Base-by-base conservation (phyloP, 208 protist species). In the Vickermania ingenoplastis region DNA sequence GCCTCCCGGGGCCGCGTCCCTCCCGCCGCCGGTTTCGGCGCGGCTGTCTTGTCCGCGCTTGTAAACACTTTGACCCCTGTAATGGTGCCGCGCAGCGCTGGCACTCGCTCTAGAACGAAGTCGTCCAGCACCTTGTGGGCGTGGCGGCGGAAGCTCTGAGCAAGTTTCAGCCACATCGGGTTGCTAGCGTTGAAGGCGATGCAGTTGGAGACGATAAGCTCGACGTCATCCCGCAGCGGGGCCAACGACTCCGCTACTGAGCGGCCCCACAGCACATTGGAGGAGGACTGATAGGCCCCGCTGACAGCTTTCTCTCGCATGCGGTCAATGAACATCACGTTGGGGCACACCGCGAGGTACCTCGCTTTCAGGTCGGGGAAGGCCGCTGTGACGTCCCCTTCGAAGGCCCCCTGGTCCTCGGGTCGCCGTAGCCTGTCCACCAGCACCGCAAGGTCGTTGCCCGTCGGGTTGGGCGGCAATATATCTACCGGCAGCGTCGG, bases 131-230 rank as follows among this genome's bases (percentile, higher is more conserved):
- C 65, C 56, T 67, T 73, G 61, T 94, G 88, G 1, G 88, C 88
- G 57, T 86, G 89, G 4, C 7, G 22, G 13, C 81, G 81, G 64
- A 94, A 94, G 29, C 60, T 75, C 50, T 52, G 59, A 21, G 88
- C 88, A 13, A 83, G 71, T n/a, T 62, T 59, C 27, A 89, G 77
- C 88, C 88, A 94, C 31, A 54, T 59, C 52, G 69, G 57, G 25
- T 77, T 70, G 41, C 80, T 69, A 11, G 67, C 69, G 61, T 95
- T 95, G 57, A 92, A 95, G 27, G 72, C 71, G 49, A 89, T 73
- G 64, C 88, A 95, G 63, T 95, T 95, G 24, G 50, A 57, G 17
- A 91, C 85, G 49, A 95, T 87, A 49, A 92, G 74, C 65, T 92
- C 79, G 13, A 95, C 63, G 62, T 95, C 88, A 14, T 72, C 65